These are phyloP conservation scores for Solanum sejunctum DNA, from an alignment of 257 asterid genomes.

Conservation along the genomic window DNA sequence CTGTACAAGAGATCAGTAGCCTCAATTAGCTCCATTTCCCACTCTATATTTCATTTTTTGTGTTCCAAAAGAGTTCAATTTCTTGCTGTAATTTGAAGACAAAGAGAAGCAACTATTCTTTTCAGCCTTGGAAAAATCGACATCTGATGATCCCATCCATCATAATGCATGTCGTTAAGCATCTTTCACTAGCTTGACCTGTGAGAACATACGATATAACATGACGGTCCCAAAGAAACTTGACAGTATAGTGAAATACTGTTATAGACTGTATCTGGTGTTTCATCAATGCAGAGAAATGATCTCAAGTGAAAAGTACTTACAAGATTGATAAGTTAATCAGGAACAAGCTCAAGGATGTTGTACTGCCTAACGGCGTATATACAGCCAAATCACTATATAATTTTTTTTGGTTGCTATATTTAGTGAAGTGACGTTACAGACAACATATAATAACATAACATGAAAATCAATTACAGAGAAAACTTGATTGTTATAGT, in stretches of 20 bases:
- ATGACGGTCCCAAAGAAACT: neutral
- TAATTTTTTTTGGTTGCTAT: neutral
- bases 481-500: neutral
- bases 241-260: neutral
- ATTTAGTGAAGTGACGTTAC: neutral
- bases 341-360: neutral
- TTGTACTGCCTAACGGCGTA: neutral
- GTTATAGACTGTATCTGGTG: neutral
- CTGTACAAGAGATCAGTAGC: neutral
- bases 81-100: neutral
- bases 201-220: neutral
- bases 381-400: neutral
- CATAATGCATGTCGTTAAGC: neutral
- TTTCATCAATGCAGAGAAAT: neutral
- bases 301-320: neutral
- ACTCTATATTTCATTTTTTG: neutral
- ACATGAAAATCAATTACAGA: neutral
- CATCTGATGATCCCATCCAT: neutral
- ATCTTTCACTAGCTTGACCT: neutral
- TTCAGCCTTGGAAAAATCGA: neutral
- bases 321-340: neutral
- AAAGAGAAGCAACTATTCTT: neutral
- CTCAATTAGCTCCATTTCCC: conserved; percentile 1
- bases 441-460: neutral
- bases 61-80: neutral